These are phyloP conservation scores for Rutstroemia sp. DNA, from an alignment of 2,329 filamentous ascomycete genomes.

Conservation along the genomic window DNA sequence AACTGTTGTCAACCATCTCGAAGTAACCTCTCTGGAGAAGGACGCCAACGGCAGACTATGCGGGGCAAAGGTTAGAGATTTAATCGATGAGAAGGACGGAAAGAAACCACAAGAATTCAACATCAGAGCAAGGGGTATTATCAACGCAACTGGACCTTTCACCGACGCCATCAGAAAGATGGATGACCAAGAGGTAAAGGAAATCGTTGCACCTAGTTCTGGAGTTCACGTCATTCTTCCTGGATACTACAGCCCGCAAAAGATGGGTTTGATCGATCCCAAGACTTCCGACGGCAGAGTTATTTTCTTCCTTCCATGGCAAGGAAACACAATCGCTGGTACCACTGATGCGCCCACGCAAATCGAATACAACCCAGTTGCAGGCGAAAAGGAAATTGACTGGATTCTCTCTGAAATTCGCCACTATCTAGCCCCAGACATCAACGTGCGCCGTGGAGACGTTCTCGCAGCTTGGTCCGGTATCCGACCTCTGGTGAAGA, in stretches of 20 bases:
- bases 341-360: conserved; percentile 74
- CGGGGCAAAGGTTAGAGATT: conserved; percentile 66
- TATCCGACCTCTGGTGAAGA: conserved; percentile 77
- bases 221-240: conserved; percentile 83
- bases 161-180: conserved; percentile 79
- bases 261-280: conserved; percentile 85
- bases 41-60: conserved; percentile 64
- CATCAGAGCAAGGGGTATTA: conserved; percentile 71
- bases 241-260: conserved; percentile 75
- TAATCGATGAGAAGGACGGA: conserved; percentile 59
- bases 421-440: conserved; percentile 75
- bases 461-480: conserved; percentile 89
- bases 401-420: conserved; percentile 83
- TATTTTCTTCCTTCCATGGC: conserved; percentile 91
- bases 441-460: conserved; percentile 76
- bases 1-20: conserved; percentile 76
- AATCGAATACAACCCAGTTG: conserved; percentile 66
- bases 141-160: conserved; percentile 87
- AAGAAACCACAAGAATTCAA: conserved; percentile 55
- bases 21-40: conserved; percentile 71
- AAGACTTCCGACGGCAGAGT: conserved; percentile 82
- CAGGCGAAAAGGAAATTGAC: conserved; percentile 76
- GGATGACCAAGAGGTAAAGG: conserved; percentile 63
- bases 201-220: conserved; percentile 79
- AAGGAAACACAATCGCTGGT: conserved; percentile 85